Evolutionary conservation across 1,139 yeast genomes (phyloP).

Genomic region (Casaregolazyma lundiana): DNA sequence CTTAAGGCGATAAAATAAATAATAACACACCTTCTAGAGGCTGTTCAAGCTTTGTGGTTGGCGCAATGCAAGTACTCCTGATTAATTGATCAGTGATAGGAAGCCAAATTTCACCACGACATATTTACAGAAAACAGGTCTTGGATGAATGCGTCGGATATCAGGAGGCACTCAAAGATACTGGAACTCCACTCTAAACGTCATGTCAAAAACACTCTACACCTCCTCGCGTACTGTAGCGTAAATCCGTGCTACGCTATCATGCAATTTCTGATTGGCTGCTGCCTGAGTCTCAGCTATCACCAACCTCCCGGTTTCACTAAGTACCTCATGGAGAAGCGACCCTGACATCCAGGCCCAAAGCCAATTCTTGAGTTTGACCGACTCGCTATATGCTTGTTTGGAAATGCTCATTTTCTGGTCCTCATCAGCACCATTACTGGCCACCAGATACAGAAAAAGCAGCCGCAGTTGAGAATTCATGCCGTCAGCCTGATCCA

Average conservation of each 20-base stretch:
- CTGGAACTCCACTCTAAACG: too few relatives aligned
- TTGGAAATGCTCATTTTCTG: constrained; percentile 1
- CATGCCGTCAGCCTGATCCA: background rate
- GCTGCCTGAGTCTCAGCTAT: constrained; percentile 8
- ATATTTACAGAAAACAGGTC: too few relatives aligned
- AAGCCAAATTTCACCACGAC: too few relatives aligned
- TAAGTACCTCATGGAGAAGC: constrained; percentile 2
- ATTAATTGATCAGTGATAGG: too few relatives aligned
- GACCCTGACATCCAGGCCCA: constrained; percentile 11
- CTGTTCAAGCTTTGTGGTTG: too few relatives aligned
- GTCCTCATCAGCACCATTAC: background rate
- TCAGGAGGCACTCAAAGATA: too few relatives aligned
- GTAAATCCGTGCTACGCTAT: constrained; percentile 1
- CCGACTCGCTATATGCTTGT: constrained; percentile 8
- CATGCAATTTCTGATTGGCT: constrained; percentile 4
- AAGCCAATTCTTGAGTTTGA: constrained; percentile 10
- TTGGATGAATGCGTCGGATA: too few relatives aligned
- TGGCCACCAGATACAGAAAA: background rate
- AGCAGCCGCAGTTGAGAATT: constrained; percentile 4
- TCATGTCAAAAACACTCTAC: too few relatives aligned
- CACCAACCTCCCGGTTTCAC: background rate
- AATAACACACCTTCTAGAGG: too few relatives aligned
- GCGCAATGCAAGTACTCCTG: too few relatives aligned
- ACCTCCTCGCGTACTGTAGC: background rate
- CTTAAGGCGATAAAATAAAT: too few relatives aligned